Base-by-base conservation (phyloP, 2,329 filamentous ascomycete species). In the Aspergillus pseudotamarii region DNA sequence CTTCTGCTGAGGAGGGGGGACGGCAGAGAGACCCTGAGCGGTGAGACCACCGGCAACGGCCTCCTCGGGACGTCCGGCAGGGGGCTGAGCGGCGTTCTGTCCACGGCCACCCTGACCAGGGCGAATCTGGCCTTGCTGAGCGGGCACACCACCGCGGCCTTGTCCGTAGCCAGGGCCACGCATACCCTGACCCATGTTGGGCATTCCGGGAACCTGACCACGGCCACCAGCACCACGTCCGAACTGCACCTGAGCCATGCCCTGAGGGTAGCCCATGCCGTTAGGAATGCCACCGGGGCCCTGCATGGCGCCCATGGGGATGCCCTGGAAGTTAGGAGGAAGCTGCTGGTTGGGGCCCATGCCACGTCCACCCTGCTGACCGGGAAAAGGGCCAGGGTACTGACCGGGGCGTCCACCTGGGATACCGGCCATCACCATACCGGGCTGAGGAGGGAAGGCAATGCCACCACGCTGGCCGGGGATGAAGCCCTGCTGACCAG, bases 301-400 rank as follows among this genome's bases (percentile, higher is more conserved):
- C 69, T 81, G 80, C 78, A 83, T 82, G 56, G 80, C 82, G 69
- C 85, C 86, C 72, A 87, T 86, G 64, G 83, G 83, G 79, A 89
- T 86, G 68, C 85, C 85, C 80, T 94, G 91, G 80, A 96, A 97
- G 83, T 90, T 92, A 67, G 93, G 92, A 64, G 93, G 92, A 69
- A 97, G 87, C 82, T 94, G 91, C 81, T 95, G 93, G 72, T 91
- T 91, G 71, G 85, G 85, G 69, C 92, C 90, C 69, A 89, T 92
- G 69, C 93, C 94, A 78, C 94, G 94, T 69, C 94, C 93, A 71
- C 91, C 92, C 80, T 93, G 91, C 79, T 95, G 93, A 74, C 88
- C 90, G 68, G 89, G 88, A 82, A 94, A 95, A 60, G 87, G 89
- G 73, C 85, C 88, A 67, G 92, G 89, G 85, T 94, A 97, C 77